Evolutionary conservation across 176 grass and related monocot genomes (phyloP).

Genomic region (Ensete ventricosum): DNA sequence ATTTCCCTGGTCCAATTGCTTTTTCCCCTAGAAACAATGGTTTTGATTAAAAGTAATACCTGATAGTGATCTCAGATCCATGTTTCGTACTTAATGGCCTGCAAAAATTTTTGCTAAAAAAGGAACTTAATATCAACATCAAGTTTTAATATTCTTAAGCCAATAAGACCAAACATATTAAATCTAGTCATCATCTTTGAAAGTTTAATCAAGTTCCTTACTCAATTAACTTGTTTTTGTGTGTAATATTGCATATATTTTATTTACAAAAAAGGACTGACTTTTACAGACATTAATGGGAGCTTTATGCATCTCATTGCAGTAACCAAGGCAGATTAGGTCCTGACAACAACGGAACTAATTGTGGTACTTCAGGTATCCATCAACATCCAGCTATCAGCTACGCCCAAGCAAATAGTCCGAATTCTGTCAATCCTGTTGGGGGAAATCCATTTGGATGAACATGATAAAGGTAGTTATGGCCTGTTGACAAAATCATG

Average conservation of each 20-base stretch:
- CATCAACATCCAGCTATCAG: conserved; percentile 51
- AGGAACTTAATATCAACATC: too few relatives aligned
- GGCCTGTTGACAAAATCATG: too few relatives aligned
- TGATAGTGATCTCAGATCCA: not conserved
- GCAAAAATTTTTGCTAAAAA: too few relatives aligned
- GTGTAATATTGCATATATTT: not conserved
- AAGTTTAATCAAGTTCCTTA: too few relatives aligned
- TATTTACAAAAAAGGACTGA: not conserved
- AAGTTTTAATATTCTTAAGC: not conserved
- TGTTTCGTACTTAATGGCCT: too few relatives aligned
- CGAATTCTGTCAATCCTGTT: conserved; percentile 43
- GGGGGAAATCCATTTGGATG: conserved; percentile 90
- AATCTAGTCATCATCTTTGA: too few relatives aligned
- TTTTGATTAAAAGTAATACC: not conserved
- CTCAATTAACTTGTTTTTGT: not conserved
- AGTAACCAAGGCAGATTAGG: conserved; percentile 49
- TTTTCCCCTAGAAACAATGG: not conserved
- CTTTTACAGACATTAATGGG: not conserved
- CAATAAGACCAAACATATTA: not conserved
- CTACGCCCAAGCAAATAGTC: conserved; percentile 54
- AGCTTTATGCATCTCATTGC: conserved; percentile 22
- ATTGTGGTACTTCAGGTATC: conserved; percentile 23
- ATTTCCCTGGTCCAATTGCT: not conserved
- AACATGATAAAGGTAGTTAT: not conserved
- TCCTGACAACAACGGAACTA: conserved; percentile 26